Evolutionary conservation across 805 yeast species (phyloP), one percentile per base, ranked within the genome.

Genomic region (Grigorovia jiainica): DNA sequence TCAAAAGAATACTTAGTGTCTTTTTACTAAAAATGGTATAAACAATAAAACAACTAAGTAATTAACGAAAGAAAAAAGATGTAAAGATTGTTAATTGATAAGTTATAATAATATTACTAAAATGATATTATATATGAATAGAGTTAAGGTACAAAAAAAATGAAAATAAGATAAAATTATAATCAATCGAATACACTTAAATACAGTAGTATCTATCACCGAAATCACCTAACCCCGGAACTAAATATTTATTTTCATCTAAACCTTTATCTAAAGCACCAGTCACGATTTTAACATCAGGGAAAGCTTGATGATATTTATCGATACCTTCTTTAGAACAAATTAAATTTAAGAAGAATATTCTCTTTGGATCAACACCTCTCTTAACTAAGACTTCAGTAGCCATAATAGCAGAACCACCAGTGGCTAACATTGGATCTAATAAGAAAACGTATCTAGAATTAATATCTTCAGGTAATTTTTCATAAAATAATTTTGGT

Each of bases 371-470:
- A 43, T 78, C 78, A 38, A 90, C 97, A 40, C 98, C 97, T 57
- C 92, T 76, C 42, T 78, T 71, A 45, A 84, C 70, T 55, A 92
- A 69, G 15, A 92, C 97, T 47, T 92, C 95, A 15, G 89, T 86
- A 13, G 97, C 99, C 92, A 89, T 84, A 64, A 87, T 77, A 16
- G 97, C 98, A 47, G 95, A 84, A 39, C 98, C 98, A 51, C 98
- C 98, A 16, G 99, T 92, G 27, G 99, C 99, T 59, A 92, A 75
- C 94, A 92, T 84, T 43, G 99, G 98, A 58, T 92, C 99, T 51
- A 92, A 71, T 54, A 92, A 67, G 59, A 92, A 84, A 21, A 92
- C 97, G 54, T 79, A 92, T 51, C 98, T 73, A 15, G 83, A 83
- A 35, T 81, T 67, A 50, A 92, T 90, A 57, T 92, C 98, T 48